Conservation (phyloP, 108 stramenopile genomes). For the Skeletonema potamos region DNA sequence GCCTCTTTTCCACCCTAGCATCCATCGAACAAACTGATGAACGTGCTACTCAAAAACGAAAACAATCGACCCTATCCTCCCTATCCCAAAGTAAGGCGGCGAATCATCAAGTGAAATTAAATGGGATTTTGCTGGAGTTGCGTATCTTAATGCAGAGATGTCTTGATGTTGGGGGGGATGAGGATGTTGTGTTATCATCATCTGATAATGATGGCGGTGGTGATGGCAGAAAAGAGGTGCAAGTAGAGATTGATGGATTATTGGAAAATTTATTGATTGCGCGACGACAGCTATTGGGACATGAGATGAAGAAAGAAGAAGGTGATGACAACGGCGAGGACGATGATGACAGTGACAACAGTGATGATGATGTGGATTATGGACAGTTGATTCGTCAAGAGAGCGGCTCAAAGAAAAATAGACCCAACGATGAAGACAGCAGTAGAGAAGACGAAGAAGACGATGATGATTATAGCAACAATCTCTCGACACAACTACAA, state of each 20-base stretch:
- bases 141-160: constrained; percentile 75
- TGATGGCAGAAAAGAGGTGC: neutral
- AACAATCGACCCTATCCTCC: neutral
- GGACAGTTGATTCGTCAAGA: constrained; percentile 37
- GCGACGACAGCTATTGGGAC: constrained; percentile 18
- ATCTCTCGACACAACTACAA: constrained; percentile 31
- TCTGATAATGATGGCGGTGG: constrained; percentile 2
- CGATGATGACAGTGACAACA: constrained; percentile 60
- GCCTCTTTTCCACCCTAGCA: constrained; percentile 29
- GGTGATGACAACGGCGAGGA: constrained; percentile 43
- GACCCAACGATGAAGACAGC: neutral
- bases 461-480: neutral
- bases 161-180: constrained; percentile 21
- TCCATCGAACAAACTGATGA: constrained; percentile 35
- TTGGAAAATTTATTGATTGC: constrained; percentile 62
- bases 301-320: constrained; percentile 48
- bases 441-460: neutral
- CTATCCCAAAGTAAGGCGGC: constrained; percentile 40
- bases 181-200: constrained; percentile 1
- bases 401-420: neutral
- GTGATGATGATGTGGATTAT: constrained; percentile 40
- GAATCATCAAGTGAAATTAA: constrained; percentile 54
- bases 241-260: constrained; percentile 49
- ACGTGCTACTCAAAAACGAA: constrained; percentile 18
- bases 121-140: constrained; percentile 61